Conservation (phyloP, 495 filamentous ascomycete species). For the Xylaria bambusicola region DNA sequence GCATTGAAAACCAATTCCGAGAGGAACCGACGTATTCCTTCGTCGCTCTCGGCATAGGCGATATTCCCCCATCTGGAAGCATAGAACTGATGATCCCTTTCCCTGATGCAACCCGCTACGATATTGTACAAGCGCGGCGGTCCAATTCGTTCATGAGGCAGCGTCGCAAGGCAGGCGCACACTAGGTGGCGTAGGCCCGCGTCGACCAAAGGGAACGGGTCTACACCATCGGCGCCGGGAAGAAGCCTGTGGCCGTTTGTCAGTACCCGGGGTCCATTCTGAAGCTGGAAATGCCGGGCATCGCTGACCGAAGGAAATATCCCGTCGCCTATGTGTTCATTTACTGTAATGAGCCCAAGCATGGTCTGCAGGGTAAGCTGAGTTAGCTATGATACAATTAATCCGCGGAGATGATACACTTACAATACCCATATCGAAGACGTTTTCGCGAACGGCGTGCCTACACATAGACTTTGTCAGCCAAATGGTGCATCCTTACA, state of each 20-base stretch:
- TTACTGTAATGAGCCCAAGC: not conserved
- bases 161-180: conserved; percentile 1
- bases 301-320: not conserved
- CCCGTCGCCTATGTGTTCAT: not conserved
- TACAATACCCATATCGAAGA: conserved; percentile 9
- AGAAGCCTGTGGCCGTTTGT: not conserved
- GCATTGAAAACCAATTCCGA: not conserved
- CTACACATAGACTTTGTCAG: not conserved
- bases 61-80: not conserved
- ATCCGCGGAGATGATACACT: not conserved
- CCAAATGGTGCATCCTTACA: not conserved
- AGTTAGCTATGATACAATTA: not conserved
- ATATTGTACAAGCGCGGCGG: not conserved
- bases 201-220: conserved; percentile 5
- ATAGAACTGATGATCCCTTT: not conserved
- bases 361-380: not conserved
- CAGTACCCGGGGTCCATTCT: not conserved
- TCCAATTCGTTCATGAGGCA: not conserved
- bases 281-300: not conserved
- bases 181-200: not conserved
- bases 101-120: not conserved
- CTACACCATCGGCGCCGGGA: not conserved
- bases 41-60: not conserved
- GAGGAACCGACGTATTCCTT: not conserved
- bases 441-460: not conserved